Evolutionary conservation across 2,329 filamentous ascomycete genomes (phyloP), one percentile per base, ranked within the genome.

Genomic region (Aspergillus ibericus): DNA sequence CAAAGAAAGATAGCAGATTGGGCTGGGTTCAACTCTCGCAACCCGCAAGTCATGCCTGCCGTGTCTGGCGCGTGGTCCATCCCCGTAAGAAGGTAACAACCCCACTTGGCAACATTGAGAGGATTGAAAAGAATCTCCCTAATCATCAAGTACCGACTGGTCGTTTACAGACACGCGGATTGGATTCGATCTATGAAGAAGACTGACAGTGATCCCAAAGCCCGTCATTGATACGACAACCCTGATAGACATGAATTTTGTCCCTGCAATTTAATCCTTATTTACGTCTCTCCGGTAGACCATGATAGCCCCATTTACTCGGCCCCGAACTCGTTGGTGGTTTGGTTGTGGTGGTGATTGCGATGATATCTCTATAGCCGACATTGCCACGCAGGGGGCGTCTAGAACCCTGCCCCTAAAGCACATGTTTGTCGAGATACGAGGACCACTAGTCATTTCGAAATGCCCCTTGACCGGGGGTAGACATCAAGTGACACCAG

Each of bases 401-500:
- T 46, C 13, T n/a, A 16, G 20, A 29, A n/a, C 5, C 13, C 42
- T 2, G n/a, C 27, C 22, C 13, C 44, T 18, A n/a, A 18, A 29
- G 7, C n/a, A 18, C 44, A 15, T 13, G 38, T 42, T 18, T 12
- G 29, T 32, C 27, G 49, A 18, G 5, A 40, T 38, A 53, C 51
- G 36, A 44, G 25, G 22, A 27, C 25, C 22, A 32, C 8, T 48
- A 48, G 15, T 29, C 15, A 29, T 13, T 48, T 15, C 2, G 15
- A 0, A 16, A n/a, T 5, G 18, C 15, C 25, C 22, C 25, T 29
- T 16, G 16, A 22, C 27, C 25, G 44, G 44, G 5, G 6, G n/a
- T 6, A 29, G 22, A 34, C 53, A 54, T 50, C 38, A 44, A 53
- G 59, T 52, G 53, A 42, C 36, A 36, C 35, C 16, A 29, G 36